Percentiles rank a stretch among this genome's conserved stretches.
phyloP scores from a whole-genome alignment of 2,329 filamentous ascomycete species.

The Teratosphaeriaceae sp. region DNA sequence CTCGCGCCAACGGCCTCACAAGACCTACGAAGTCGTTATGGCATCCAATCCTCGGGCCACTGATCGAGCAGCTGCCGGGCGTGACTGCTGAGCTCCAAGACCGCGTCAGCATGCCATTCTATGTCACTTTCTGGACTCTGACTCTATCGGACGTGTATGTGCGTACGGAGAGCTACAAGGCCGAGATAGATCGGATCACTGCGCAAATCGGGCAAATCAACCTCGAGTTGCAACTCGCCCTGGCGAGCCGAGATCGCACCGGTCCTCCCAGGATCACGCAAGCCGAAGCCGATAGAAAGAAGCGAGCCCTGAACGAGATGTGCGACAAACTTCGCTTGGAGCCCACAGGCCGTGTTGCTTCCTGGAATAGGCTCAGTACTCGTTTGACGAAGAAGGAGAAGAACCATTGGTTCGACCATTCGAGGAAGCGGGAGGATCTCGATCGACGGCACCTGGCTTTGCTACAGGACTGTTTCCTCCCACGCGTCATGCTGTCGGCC shows the following conservation, averaged over 20 bases:
- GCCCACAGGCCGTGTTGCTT: conserved; percentile 60
- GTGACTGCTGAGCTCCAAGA: conserved; percentile 58
- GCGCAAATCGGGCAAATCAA: conserved; percentile 61
- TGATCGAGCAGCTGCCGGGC: conserved; percentile 62
- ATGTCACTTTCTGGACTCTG: conserved; percentile 86
- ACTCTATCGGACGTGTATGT: conserved; percentile 75
- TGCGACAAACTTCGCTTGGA: conserved; percentile 67
- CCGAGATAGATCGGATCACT: conserved; percentile 63
- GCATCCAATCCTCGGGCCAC: conserved; percentile 64
- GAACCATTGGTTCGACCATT: conserved; percentile 66
- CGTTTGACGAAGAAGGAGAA: conserved; percentile 70
- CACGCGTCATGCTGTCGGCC: conserved; percentile 74
- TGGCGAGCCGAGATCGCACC: conserved; percentile 61
- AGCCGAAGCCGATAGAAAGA: conserved; percentile 61
- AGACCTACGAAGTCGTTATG: conserved; percentile 38
- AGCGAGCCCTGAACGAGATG: conserved; percentile 61
- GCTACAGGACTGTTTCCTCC: conserved; percentile 88
- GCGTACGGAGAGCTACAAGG: conserved; percentile 69
- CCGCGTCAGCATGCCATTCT: conserved; percentile 72
- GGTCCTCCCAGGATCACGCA: conserved; percentile 63
- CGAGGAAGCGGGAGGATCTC: conserved; percentile 45
- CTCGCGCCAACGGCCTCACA: conserved; percentile 3
- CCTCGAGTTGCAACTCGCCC: too few species aligned
- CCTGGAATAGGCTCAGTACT: conserved; percentile 59
- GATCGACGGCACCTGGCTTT: conserved; percentile 66